Evolutionary conservation across 305 asterid genomes (phyloP).

Genomic region (Salvia sclarea): DNA sequence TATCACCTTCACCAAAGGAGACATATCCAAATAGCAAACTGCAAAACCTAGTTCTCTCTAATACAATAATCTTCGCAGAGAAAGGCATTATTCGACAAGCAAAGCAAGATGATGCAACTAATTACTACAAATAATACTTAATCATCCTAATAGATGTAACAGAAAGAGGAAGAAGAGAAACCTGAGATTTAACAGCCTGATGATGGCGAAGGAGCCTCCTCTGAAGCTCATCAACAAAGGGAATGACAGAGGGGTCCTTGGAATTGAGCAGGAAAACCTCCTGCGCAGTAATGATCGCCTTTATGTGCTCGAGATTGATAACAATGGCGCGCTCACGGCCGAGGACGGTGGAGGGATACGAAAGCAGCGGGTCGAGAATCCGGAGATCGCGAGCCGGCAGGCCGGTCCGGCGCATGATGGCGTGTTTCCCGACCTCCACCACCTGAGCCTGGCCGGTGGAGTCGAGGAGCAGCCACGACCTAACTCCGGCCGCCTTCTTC

Average conservation of each 20-base stretch:
- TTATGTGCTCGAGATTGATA: slow-evolving; percentile 91
- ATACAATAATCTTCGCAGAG: too few species aligned
- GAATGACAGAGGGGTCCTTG: slow-evolving; percentile 82
- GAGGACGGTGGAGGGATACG: slow-evolving; percentile 71
- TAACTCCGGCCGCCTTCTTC: slow-evolving; percentile 79
- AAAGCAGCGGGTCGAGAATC: slow-evolving; percentile 69
- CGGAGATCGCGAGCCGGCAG: slow-evolving; percentile 94
- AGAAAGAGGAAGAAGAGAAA: too few species aligned
- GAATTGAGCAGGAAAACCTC: slow-evolving; percentile 85
- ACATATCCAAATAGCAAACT: too few species aligned
- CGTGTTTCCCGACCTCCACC: slow-evolving; percentile 77
- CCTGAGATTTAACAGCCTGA: slow-evolving; percentile 84
- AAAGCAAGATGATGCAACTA: neutral
- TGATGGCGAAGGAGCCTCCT: slow-evolving; percentile 70
- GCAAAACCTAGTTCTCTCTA: too few species aligned
- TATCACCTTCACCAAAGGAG: too few species aligned
- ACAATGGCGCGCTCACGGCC: slow-evolving; percentile 95
- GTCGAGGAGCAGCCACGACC: slow-evolving; percentile 82
- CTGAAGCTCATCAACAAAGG: slow-evolving; percentile 86
- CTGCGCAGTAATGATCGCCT: slow-evolving; percentile 93
- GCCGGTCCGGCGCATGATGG: slow-evolving; percentile 80
- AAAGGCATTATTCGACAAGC: too few species aligned
- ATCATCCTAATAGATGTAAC: too few species aligned
- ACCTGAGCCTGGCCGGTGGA: slow-evolving; percentile 70
- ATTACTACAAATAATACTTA: neutral